Conservation (phyloP, 2,329 filamentous ascomycete species). For the Mycosphaerelloides madeirae region DNA sequence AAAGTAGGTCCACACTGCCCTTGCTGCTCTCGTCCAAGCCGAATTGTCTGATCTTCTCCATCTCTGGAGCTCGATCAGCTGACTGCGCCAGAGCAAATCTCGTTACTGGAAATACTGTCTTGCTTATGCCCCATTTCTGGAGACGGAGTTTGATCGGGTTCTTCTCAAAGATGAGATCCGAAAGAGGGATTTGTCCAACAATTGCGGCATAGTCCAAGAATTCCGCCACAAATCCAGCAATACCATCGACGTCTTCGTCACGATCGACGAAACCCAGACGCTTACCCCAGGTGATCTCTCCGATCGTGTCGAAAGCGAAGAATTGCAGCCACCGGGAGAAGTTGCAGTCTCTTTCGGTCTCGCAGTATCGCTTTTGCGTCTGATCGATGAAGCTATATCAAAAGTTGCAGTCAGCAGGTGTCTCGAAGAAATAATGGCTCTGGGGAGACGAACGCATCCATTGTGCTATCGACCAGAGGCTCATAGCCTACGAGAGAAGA, state of each 20-base stretch:
- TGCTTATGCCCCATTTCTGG: slow-evolving; percentile 62
- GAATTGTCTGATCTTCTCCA: slow-evolving; percentile 43
- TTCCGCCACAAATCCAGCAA: slow-evolving; percentile 59
- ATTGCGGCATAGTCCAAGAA: slow-evolving; percentile 69
- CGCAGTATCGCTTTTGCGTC: slow-evolving; percentile 41
- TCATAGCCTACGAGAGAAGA: slow-evolving; percentile 72
- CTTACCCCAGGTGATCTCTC: slow-evolving; percentile 71
- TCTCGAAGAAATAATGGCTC: no score
- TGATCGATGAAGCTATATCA: slow-evolving; percentile 40
- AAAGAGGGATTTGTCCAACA: slow-evolving; percentile 67
- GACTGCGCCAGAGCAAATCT: slow-evolving; percentile 66
- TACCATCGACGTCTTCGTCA: slow-evolving; percentile 70
- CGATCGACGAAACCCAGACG: slow-evolving; percentile 70
- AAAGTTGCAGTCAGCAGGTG: no score
- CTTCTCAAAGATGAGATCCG: slow-evolving; percentile 67
- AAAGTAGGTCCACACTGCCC: slow-evolving; percentile 57
- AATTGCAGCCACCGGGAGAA: slow-evolving; percentile 72
- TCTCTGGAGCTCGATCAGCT: slow-evolving; percentile 57
- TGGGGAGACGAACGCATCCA: slow-evolving; percentile 53
- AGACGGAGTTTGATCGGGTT: slow-evolving; percentile 68
- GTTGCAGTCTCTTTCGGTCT: slow-evolving; percentile 49
- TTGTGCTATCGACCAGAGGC: slow-evolving; percentile 71
- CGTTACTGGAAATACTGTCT: slow-evolving; percentile 67
- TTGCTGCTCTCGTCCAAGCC: slow-evolving; percentile 35
- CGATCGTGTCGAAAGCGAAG: slow-evolving; percentile 78